Conservation (phyloP, 495 filamentous ascomycete species). For the Aspergillus bertholletiae region DNA sequence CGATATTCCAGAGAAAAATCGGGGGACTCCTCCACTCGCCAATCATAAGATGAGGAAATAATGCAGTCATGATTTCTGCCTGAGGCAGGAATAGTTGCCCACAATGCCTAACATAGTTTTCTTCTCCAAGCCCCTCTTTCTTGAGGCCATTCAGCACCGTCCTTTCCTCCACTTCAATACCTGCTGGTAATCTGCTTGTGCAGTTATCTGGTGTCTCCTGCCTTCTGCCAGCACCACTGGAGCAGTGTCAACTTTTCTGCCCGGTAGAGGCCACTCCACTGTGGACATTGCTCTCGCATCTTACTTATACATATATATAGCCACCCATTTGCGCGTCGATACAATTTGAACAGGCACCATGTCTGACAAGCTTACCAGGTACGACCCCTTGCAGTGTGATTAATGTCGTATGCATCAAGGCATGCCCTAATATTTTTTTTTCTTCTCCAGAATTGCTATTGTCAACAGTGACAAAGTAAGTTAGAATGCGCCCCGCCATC, state of each 20-base stretch:
- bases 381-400: conserved; percentile 19
- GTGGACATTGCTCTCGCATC: not conserved
- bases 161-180: conserved; percentile 8
- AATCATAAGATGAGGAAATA: conserved; percentile 30
- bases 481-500: conserved; percentile 32
- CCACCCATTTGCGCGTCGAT: conserved; percentile 13
- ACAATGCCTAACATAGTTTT: conserved; percentile 31
- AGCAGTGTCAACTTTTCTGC: conserved; percentile 11
- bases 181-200: conserved; percentile 11
- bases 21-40: conserved; percentile 4
- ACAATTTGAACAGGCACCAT: conserved; percentile 45
- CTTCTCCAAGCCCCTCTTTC: conserved; percentile 24
- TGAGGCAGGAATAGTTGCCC: conserved; percentile 20
- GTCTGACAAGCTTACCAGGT: conserved; percentile 87
- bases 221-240: conserved; percentile 13
- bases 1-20: conserved; percentile 6
- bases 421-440: conserved; percentile 13
- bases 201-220: conserved; percentile 16
- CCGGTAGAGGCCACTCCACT: conserved; percentile 1
- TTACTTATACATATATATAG: not conserved
- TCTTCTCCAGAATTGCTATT: conserved; percentile 79
- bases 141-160: conserved; percentile 13
- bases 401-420: not conserved
- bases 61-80: conserved; percentile 14
- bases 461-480: conserved; percentile 94